Evolutionary conservation across 805 yeast genomes (phyloP).

Genomic region (Cyberlindnera mississippiensis): DNA sequence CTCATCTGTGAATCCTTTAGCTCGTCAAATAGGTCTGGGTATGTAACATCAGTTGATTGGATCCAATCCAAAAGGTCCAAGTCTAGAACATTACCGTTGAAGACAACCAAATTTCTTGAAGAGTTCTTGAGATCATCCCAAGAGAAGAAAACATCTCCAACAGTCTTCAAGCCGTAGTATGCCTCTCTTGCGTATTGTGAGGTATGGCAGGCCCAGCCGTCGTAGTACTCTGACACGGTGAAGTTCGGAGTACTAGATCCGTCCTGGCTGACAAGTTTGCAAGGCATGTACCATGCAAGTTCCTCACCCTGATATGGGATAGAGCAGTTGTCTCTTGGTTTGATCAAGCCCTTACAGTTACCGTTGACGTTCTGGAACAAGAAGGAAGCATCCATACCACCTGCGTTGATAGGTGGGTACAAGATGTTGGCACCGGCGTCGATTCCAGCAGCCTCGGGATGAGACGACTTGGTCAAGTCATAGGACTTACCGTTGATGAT

Average conservation of each 20-base stretch:
- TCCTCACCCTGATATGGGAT: conserved; percentile 66
- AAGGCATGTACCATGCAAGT: conserved; percentile 96
- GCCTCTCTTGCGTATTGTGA: conserved; percentile 61
- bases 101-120: conserved; percentile 76
- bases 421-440: conserved; percentile 64
- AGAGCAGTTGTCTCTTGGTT: conserved; percentile 60
- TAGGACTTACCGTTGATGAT: conserved; percentile 82
- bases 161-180: conserved; percentile 53
- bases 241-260: conserved; percentile 68
- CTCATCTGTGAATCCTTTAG: conserved; percentile 51
- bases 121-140: conserved; percentile 82
- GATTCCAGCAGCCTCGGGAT: conserved; percentile 82
- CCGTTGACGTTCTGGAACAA: conserved; percentile 91
- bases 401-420: conserved; percentile 84
- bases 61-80: conserved; percentile 75
- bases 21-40: conserved; percentile 68
- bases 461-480: conserved; percentile 64
- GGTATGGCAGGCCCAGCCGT: conserved; percentile 93
- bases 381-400: conserved; percentile 81
- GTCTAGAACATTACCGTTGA: conserved; percentile 86
- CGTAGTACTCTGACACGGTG: conserved; percentile 53
- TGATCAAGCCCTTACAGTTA: conserved; percentile 75
- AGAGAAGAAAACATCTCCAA: conserved; percentile 78
- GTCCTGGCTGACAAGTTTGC: conserved; percentile 64
- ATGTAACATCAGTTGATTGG: conserved; percentile 58